A percentile compares a stretch with the other conserved stretches of the same genome.
These are phyloP conservation scores for Bidens hawaiensis DNA, from an alignment of 140 eudicot genomes.

Conservation along the genomic window DNA sequence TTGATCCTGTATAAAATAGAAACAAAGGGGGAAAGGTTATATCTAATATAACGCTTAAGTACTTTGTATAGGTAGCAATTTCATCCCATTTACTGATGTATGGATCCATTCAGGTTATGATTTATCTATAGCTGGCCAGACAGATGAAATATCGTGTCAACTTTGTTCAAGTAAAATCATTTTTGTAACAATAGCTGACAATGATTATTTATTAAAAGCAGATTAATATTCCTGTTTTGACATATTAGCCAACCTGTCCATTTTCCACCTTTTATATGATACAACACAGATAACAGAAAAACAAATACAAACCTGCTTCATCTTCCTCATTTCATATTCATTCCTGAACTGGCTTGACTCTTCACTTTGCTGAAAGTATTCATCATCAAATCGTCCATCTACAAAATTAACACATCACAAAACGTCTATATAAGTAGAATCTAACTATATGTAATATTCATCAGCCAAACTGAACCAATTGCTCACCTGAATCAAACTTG, in stretches of 20 bases:
- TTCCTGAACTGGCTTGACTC: slow-evolving; percentile 79
- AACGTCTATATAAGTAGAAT: background rate
- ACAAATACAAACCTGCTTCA: slow-evolving; percentile 60
- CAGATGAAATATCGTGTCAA: background rate
- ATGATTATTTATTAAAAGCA: background rate
- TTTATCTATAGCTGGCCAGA: background rate
- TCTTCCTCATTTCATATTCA: slow-evolving; percentile 91
- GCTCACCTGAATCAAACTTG: slow-evolving; percentile 83
- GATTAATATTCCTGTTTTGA: background rate
- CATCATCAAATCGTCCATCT: slow-evolving; percentile 86
- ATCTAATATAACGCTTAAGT: background rate
- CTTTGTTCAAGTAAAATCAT: background rate
- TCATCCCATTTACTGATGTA: background rate
- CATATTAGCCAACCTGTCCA: background rate
- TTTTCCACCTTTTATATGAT: background rate
- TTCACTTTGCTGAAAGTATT: slow-evolving; percentile 80
- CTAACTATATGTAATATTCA: background rate
- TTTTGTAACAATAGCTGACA: background rate
- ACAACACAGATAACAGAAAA: background rate
- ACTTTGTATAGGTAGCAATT: background rate
- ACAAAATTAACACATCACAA: slow-evolving; percentile 11
- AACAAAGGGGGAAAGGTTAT: slow-evolving; percentile 1
- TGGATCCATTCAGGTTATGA: background rate
- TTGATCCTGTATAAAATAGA: slow-evolving; percentile 55
- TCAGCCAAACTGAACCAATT: background rate